A percentile compares a stretch with the other conserved stretches of the same genome.
Conservation (phyloP, 192 early-diverging fungal genomes). For the Coemansia sp. region DNA sequence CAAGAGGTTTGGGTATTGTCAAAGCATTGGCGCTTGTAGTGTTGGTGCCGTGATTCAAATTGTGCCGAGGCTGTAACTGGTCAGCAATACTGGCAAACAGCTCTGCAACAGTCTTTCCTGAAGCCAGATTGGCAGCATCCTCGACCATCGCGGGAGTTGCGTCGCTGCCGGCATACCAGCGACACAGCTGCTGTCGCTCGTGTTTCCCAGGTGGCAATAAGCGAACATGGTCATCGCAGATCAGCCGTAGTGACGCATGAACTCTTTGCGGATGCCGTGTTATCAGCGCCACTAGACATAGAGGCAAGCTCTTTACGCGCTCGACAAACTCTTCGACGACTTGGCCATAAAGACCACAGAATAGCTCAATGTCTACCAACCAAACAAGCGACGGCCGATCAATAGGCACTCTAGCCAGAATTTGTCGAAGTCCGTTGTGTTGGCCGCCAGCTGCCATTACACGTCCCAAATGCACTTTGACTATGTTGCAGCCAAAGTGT, state of each 20-base stretch:
- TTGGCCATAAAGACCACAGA: constrained; percentile 30
- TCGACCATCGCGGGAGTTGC: constrained; percentile 4
- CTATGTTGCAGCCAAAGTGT: constrained; percentile 12
- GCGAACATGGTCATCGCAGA: constrained; percentile 45
- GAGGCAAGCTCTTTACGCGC: constrained; percentile 1
- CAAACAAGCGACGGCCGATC: constrained; percentile 25
- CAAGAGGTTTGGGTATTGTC: not conserved
- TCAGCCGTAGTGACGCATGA: constrained; percentile 30
- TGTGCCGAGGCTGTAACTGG: not conserved
- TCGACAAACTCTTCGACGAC: constrained; percentile 31
- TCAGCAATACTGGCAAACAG: constrained; percentile 16
- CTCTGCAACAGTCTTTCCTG: constrained; percentile 34
- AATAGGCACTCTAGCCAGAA: constrained; percentile 8
- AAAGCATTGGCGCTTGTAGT: not conserved
- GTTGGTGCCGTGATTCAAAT: not conserved
- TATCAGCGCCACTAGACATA: constrained; percentile 48
- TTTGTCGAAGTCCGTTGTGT: constrained; percentile 27
- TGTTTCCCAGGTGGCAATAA: constrained; percentile 24
- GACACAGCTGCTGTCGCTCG: constrained; percentile 30
- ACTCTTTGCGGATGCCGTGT: constrained; percentile 43
- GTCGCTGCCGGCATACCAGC: constrained; percentile 22
- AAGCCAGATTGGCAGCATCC: constrained; percentile 8
- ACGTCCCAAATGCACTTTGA: constrained; percentile 33
- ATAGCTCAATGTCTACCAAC: constrained; percentile 44
- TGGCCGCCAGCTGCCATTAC: constrained; percentile 33